These are phyloP conservation scores for Magnusiomyces suaveolens DNA, from an alignment of 1,139 yeast genomes.

Conservation along the genomic window DNA sequence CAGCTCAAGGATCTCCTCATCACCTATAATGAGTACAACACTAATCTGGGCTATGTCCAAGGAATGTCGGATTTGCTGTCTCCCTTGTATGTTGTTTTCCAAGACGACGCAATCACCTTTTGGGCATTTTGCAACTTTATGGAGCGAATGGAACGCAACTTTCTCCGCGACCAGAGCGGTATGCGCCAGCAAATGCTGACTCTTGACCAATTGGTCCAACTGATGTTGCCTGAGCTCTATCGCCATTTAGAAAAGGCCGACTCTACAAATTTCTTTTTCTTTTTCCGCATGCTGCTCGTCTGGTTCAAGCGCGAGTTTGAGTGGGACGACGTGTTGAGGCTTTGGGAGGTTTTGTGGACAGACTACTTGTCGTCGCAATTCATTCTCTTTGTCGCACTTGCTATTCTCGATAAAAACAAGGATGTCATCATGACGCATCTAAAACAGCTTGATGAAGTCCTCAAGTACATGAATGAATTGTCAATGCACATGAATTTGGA, in stretches of 20 bases:
- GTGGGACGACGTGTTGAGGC: constrained; percentile 63
- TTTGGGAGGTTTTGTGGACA: constrained; percentile 93
- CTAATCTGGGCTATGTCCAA: constrained; percentile 85
- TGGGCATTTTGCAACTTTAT: constrained; percentile 85
- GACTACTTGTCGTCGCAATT: constrained; percentile 78
- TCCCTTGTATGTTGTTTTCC: constrained; percentile 68
- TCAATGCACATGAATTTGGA: constrained; percentile 65
- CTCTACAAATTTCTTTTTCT: constrained; percentile 81
- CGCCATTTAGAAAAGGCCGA: constrained; percentile 80
- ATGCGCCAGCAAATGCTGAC: constrained; percentile 83
- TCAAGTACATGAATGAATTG: constrained; percentile 86
- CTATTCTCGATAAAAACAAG: constrained; percentile 79
- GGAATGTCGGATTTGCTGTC: constrained; percentile 94
- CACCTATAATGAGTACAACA: constrained; percentile 78
- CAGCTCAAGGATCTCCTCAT: constrained; percentile 67
- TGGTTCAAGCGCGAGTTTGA: constrained; percentile 92
- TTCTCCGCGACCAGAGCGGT: constrained; percentile 83
- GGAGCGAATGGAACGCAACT: constrained; percentile 94
- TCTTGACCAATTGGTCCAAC: constrained; percentile 70
- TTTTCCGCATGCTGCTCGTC: constrained; percentile 86
- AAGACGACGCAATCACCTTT: constrained; percentile 72
- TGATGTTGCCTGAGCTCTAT: constrained; percentile 79
- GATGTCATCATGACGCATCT: constrained; percentile 66
- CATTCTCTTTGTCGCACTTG: constrained; percentile 77
- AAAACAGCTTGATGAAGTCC: constrained; percentile 75